Base-by-base conservation (phyloP, 2,329 filamentous ascomycete genomes). In the Fusarium duplospermum region DNA sequence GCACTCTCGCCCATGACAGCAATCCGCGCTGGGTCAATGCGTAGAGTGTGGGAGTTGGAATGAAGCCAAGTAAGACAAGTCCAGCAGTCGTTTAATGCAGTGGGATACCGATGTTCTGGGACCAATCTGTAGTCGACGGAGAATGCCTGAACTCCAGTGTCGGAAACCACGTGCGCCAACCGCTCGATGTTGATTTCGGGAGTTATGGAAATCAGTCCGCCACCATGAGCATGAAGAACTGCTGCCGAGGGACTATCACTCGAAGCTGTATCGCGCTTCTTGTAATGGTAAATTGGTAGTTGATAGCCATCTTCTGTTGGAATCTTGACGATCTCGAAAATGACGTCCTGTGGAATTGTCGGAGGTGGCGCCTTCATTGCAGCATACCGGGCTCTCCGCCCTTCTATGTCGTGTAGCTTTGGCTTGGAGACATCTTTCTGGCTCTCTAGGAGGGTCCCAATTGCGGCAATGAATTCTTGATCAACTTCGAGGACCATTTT, bases 1-100 rank as follows among this genome's bases (percentile, higher is more conserved):
- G 69, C 69, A 33, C 69, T 71, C 24, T 71, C 69, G n/a, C 69
- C 69, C 62, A 71, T 66, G n/a, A 71, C 47, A n/a, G 66, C 66
- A 31, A 71, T 64, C 2, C 69, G 62, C 20, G 20, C 35, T 0
- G 42, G 56, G 16, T 71, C 59, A 5, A 71, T 13, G 4, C 13
- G 7, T 14, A 69, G 24, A 6, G 22, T 16, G n/a, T 16, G 18
- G 4, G 64, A 9, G 18, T 56, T 33, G 13, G 40, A 38, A 6
- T 22, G 29, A 4, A 71, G 35, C 62, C 63, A 69, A 7, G 36
- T 2, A 2, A 71, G 22, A 1, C 33, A 35, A 10, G 61, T 38
- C 33, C 62, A 67, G 36, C 64, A 70, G 33, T 72, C 70, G 2
- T 72, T 24, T 1, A 67, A 22, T 1, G 70, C 45, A 0, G 24